Conservation (phyloP, 805 yeast species). For the Yarrowia keelungensis region DNA sequence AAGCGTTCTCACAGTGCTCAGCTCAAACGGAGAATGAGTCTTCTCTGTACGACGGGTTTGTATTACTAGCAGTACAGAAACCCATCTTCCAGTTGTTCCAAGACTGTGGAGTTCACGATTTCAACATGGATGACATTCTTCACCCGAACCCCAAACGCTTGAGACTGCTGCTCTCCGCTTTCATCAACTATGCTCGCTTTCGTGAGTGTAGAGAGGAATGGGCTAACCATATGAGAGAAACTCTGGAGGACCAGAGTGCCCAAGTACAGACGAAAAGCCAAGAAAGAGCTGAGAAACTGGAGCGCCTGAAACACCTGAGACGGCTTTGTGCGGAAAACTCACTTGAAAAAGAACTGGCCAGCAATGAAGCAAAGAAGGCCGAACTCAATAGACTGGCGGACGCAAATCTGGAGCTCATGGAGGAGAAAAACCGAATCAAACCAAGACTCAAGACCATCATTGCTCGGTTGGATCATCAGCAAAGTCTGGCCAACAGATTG, state of each 20-base stretch:
- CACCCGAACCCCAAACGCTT: conserved; percentile 5
- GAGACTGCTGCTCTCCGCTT: background rate
- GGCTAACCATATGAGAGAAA: background rate
- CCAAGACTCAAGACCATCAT: background rate
- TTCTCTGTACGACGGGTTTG: conserved; percentile 8
- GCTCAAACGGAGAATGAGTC: background rate
- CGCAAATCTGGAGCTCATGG: background rate
- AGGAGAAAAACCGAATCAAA: background rate
- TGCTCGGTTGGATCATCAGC: background rate
- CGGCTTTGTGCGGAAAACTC: background rate
- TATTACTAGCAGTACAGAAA: background rate
- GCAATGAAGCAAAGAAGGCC: background rate
- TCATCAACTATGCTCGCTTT: conserved; percentile 29
- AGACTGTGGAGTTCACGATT: conserved; percentile 20
- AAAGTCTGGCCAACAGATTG: background rate
- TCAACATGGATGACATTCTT: conserved; percentile 13
- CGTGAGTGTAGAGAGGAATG: conserved; percentile 22
- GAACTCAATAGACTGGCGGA: conserved; percentile 20
- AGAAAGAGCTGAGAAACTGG: background rate
- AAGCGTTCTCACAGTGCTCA: background rate
- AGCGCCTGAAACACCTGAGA: background rate
- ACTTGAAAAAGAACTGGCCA: background rate
- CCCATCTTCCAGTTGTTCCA: background rate
- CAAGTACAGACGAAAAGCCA: background rate
- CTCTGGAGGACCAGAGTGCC: background rate